Evolutionary conservation across 257 asterid genomes (phyloP).

Genomic region (Solanum piurae): DNA sequence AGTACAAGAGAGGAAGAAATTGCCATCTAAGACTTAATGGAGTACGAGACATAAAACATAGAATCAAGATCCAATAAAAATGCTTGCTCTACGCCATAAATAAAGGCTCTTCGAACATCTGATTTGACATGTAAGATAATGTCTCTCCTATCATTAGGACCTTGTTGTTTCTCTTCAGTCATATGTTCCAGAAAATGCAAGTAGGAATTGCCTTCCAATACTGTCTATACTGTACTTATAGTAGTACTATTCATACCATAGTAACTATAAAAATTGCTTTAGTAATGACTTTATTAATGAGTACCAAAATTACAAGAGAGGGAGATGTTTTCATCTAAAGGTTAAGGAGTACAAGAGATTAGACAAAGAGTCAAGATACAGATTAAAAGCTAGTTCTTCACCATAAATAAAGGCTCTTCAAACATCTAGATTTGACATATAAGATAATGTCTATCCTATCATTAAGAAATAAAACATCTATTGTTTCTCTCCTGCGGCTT

Average conservation of each 20-base stretch:
- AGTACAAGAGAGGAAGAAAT: not conserved
- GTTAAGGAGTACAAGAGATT: not conserved
- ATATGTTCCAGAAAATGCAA: not conserved
- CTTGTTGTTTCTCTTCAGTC: not conserved
- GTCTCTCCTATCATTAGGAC: not conserved
- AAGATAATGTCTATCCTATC: not conserved
- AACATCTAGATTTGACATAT: not conserved
- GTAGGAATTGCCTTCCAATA: not conserved
- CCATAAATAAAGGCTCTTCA: not conserved
- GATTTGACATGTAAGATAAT: not conserved
- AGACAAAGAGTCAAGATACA: not conserved
- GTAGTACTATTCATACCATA: not conserved
- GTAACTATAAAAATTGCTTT: not conserved
- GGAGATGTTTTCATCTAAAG: not conserved
- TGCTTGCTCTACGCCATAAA: not conserved
- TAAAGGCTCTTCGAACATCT: not conserved
- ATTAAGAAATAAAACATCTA: not conserved
- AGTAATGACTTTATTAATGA: not conserved
- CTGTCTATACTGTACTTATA: not conserved
- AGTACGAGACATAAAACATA: not conserved
- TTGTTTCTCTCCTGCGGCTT: not conserved
- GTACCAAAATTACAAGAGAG: not conserved
- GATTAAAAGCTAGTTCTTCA: not conserved
- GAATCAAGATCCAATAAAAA: not conserved
- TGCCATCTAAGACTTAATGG: not conserved